Evolutionary conservation across 2,329 filamentous ascomycete genomes (phyloP).

Genomic region (Daldinia sp.): DNA sequence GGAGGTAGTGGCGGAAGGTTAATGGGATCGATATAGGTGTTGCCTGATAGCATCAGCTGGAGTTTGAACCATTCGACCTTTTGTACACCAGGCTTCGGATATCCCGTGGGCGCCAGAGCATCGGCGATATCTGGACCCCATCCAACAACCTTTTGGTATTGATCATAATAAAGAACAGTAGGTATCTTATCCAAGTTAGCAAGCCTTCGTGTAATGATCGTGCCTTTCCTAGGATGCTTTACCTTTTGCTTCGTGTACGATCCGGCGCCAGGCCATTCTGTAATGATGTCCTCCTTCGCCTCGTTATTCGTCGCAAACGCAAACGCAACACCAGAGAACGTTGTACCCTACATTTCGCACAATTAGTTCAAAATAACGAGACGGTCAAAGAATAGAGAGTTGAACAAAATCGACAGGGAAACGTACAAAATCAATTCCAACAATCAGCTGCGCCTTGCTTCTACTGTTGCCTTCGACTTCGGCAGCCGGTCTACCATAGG

Average conservation of each 20-base stretch:
- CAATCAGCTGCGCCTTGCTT: conserved; percentile 96
- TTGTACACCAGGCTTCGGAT: conserved; percentile 96
- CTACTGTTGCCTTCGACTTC: conserved; percentile 89
- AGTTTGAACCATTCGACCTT: conserved; percentile 99
- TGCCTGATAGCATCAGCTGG: conserved; percentile 97
- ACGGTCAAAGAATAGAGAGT: neutral
- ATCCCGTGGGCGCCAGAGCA: conserved; percentile 93
- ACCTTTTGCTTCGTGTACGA: conserved; percentile 99
- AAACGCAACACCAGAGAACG: conserved; percentile 96
- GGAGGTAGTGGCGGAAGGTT: conserved; percentile 96
- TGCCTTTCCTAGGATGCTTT: conserved; percentile 18
- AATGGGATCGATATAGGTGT: conserved; percentile 99
- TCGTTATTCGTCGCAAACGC: conserved; percentile 98
- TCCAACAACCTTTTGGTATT: conserved; percentile 99
- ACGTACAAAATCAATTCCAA: conserved; percentile 97
- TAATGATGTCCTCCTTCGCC: conserved; percentile 98
- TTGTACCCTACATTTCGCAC: conserved; percentile 75
- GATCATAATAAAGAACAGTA: conserved; percentile 99
- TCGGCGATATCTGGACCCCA: conserved; percentile 99
- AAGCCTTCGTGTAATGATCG: conserved; percentile 31
- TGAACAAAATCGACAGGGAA: neutral
- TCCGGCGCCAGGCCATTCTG: conserved; percentile 97
- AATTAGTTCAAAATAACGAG: conserved; percentile 32
- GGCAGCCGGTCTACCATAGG: conserved; percentile 59
- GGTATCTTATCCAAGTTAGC: conserved; percentile 73